Conservation (phyloP, 768 basidiomycete genomes). For the Galerina marginata region DNA sequence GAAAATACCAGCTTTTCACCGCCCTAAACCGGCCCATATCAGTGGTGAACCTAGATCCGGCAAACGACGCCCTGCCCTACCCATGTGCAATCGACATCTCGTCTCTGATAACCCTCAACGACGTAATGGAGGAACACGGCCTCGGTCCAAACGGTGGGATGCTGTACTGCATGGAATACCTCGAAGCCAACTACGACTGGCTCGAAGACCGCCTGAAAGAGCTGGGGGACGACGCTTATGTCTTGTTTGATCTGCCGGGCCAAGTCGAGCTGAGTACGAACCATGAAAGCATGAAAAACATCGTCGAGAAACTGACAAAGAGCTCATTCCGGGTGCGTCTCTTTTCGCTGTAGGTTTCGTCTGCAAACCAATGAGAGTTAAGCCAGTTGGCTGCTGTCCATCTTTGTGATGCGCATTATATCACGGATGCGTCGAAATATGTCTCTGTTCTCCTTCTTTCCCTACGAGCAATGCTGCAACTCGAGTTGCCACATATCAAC, state of each 20-base stretch:
- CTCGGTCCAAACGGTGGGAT: constrained; percentile 97
- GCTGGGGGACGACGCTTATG: constrained; percentile 77
- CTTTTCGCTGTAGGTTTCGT: constrained; percentile 5
- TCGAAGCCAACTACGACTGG: constrained; percentile 95
- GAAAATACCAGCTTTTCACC: constrained; percentile 87
- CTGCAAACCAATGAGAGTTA: constrained; percentile 11
- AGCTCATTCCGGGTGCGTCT: constrained; percentile 81
- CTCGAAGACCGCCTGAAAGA: constrained; percentile 70
- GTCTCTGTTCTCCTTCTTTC: constrained; percentile 91
- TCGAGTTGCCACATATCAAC: constrained; percentile 98
- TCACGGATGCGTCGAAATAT: constrained; percentile 95
- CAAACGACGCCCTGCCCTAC: constrained; percentile 88
- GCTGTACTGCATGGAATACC: constrained; percentile 96
- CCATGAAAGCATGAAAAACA: constrained; percentile 85
- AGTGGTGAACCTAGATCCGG: constrained; percentile 95
- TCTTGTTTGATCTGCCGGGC: constrained; percentile 95
- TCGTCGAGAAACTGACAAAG: constrained; percentile 71
- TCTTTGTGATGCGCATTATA: constrained; percentile 95
- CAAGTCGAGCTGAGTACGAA: constrained; percentile 98
- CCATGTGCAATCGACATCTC: constrained; percentile 89
- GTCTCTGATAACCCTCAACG: constrained; percentile 82
- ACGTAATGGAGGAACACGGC: constrained; percentile 82
- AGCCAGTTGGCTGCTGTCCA: constrained; percentile 90
- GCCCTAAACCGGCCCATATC: constrained; percentile 87
- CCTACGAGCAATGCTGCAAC: constrained; percentile 95